Conservation (phyloP, 352 stramenopile species). For the Aphanomyces invadans region DNA sequence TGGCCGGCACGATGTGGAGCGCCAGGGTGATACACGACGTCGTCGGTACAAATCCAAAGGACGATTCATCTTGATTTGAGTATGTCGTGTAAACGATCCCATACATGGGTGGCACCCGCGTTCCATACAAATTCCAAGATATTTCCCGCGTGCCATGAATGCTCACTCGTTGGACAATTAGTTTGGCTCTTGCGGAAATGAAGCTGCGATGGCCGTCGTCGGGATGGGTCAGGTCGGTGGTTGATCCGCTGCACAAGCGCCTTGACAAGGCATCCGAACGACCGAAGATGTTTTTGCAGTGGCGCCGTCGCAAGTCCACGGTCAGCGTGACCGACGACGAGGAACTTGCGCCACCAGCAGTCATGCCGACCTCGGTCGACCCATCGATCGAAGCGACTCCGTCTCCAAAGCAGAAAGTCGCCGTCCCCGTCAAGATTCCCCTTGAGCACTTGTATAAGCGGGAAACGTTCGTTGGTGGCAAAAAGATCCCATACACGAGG, state of each 20-base stretch:
- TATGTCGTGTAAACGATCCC: background rate
- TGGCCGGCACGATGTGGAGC: too few species aligned
- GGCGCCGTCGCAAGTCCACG: constrained; percentile 4
- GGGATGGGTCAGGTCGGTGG: background rate
- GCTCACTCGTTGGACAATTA: too few species aligned
- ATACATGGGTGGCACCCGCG: background rate
- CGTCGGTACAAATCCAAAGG: too few species aligned
- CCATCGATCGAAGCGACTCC: background rate
- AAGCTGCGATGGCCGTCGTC: background rate
- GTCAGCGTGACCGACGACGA: constrained; percentile 1
- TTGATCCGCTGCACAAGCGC: background rate
- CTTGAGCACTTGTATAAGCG: constrained; percentile 5
- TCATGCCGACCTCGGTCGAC: background rate
- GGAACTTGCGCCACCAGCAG: background rate
- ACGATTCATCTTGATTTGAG: background rate
- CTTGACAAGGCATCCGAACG: background rate
- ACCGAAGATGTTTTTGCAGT: background rate
- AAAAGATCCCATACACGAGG: constrained; percentile 16
- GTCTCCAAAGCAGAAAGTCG: background rate
- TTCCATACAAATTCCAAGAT: too few species aligned
- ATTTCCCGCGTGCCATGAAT: too few species aligned
- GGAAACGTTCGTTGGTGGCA: constrained; percentile 13
- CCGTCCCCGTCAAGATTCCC: constrained; percentile 3
- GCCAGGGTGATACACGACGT: too few species aligned
- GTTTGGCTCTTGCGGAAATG: too few species aligned